phyloP scores from a whole-genome alignment of 2,329 filamentous ascomycete species.

The Paraconiothyrium brasiliense region DNA sequence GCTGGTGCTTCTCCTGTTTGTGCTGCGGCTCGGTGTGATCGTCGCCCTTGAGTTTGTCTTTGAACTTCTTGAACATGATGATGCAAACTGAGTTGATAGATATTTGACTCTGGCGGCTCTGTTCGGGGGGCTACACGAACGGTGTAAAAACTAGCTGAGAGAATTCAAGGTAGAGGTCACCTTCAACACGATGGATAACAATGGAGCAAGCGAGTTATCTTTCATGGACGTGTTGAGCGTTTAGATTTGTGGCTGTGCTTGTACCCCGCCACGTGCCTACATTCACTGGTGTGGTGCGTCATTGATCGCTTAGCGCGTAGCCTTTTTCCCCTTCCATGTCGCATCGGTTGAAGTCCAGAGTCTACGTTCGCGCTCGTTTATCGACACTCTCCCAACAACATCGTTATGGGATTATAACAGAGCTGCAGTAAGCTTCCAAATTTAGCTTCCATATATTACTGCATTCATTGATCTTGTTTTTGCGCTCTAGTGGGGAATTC shows the following conservation, averaged over 20 bases:
- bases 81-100: neutral
- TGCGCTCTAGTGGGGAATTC: neutral
- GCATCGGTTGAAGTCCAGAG: no score
- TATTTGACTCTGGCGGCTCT: neutral
- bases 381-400: neutral
- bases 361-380: neutral
- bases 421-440: constrained; percentile 2
- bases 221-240: neutral
- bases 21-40: constrained; percentile 25
- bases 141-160: neutral
- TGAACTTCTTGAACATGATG: constrained; percentile 49
- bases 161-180: neutral
- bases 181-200: neutral
- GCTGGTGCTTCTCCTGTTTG: constrained; percentile 23
- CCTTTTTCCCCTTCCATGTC: neutral
- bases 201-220: neutral
- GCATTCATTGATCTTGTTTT: constrained; percentile 8
- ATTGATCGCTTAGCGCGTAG: constrained; percentile 1
- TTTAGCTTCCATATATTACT: constrained; percentile 5
- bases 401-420: neutral
- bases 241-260: constrained; percentile 6
- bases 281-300: constrained; percentile 6
- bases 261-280: neutral
- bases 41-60: constrained; percentile 45
- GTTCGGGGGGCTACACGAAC: neutral